phyloP scores from a whole-genome alignment of 352 stramenopile species.

The Phytophthora crassamura region DNA sequence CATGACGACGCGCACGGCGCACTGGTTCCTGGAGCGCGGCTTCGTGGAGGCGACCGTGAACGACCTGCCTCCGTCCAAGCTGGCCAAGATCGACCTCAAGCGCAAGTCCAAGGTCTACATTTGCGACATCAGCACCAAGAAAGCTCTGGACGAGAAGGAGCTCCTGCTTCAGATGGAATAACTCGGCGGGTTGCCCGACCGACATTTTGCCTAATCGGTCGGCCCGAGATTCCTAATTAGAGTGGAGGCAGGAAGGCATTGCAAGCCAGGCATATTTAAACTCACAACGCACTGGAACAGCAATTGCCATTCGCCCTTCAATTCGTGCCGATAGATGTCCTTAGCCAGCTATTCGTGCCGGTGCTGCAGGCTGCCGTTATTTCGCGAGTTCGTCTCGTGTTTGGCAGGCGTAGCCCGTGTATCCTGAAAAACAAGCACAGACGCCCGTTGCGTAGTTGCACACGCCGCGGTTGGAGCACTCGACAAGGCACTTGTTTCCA shows the following conservation, averaged over 20 bases:
- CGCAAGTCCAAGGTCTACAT: slow-evolving; percentile 91
- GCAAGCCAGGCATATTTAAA: slow-evolving; percentile 37
- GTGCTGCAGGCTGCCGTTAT: slow-evolving; percentile 9
- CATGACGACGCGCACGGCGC: slow-evolving; percentile 97
- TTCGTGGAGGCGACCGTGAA: slow-evolving; percentile 93
- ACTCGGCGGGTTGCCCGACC: slow-evolving; percentile 16
- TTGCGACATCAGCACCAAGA: slow-evolving; percentile 89
- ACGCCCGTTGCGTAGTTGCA: slow-evolving; percentile 87
- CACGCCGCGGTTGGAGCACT: slow-evolving; percentile 93
- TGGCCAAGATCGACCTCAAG: slow-evolving; percentile 79
- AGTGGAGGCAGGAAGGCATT: slow-evolving; percentile 21
- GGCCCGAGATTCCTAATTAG: slow-evolving; percentile 28
- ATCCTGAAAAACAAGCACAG: slow-evolving; percentile 92
- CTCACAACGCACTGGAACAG: slow-evolving; percentile 25
- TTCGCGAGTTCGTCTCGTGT: slow-evolving; percentile 42
- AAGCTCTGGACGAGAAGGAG: slow-evolving; percentile 85
- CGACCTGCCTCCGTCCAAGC: slow-evolving; percentile 86
- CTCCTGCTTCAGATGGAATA: slow-evolving; percentile 73
- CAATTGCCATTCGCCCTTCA: slow-evolving; percentile 15
- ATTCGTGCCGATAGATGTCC: background rate
- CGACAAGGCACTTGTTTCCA: slow-evolving; percentile 91
- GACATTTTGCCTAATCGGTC: slow-evolving; percentile 35
- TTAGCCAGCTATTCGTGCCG: background rate
- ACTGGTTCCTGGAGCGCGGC: slow-evolving; percentile 98
- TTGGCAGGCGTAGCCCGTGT: slow-evolving; percentile 64